These are phyloP conservation scores for Acanthamoeba healyi DNA, from an alignment of 208 protist genomes.

Conservation along the genomic window DNA sequence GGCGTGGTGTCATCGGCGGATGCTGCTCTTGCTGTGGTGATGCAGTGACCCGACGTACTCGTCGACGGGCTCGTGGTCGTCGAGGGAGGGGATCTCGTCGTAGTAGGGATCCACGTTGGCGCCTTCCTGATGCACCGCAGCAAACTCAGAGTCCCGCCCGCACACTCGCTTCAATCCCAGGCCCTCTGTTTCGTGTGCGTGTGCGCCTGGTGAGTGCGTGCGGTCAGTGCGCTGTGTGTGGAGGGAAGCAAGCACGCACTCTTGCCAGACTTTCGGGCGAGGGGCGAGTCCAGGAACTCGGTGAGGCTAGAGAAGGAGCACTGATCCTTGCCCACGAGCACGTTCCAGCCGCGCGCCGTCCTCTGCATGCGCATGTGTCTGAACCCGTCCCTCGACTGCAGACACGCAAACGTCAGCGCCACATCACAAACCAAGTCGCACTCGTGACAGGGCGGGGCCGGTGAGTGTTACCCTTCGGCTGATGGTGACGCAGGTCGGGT, in stretches of 20 bases:
- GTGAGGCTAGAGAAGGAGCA: background rate
- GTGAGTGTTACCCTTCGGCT: background rate
- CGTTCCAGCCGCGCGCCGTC: background rate
- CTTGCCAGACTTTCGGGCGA: slow-evolving; percentile 5
- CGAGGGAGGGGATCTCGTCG: background rate
- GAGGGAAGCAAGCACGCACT: background rate
- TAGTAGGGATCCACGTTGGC: background rate
- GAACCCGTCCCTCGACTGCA: background rate
- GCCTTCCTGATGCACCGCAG: background rate
- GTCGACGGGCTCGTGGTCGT: background rate
- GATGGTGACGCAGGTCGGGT: slow-evolving; percentile 53
- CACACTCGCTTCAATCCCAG: background rate
- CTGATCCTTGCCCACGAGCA: background rate
- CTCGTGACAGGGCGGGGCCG: background rate
- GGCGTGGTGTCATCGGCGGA: background rate
- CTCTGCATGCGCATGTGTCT: background rate
- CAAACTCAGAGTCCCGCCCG: background rate
- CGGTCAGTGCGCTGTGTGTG: background rate
- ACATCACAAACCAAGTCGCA: background rate
- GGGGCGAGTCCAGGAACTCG: slow-evolving; percentile 8
- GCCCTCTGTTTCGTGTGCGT: background rate
- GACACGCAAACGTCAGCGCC: too few species aligned
- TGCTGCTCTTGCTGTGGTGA: background rate
- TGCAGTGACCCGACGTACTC: background rate
- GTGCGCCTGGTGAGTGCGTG: background rate